Conservation (phyloP, 768 basidiomycete genomes). For the Trametopsis cervina region DNA sequence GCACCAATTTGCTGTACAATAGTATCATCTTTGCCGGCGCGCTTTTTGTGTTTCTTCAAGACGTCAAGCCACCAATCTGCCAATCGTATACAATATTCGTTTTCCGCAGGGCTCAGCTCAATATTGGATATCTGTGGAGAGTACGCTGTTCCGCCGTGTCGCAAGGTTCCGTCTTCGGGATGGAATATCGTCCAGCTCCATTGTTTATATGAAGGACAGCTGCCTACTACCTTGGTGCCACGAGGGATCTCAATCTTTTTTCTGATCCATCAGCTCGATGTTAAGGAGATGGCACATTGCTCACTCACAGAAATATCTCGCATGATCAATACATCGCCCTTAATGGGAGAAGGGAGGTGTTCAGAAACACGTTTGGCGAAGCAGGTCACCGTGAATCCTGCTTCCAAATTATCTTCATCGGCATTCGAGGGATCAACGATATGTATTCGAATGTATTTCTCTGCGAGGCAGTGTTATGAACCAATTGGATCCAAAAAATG, state of each 20-base stretch:
- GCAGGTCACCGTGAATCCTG: slow-evolving; percentile 31
- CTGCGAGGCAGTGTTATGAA: slow-evolving; percentile 25
- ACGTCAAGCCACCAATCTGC: slow-evolving; percentile 24
- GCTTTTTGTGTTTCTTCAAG: slow-evolving; percentile 1
- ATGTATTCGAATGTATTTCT: slow-evolving; percentile 36
- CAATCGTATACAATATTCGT: slow-evolving; percentile 17
- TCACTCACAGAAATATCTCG: slow-evolving; percentile 13
- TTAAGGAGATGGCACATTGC: background rate
- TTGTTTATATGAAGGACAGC: slow-evolving; percentile 37
- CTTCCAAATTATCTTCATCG: slow-evolving; percentile 25
- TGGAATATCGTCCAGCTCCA: slow-evolving; percentile 53
- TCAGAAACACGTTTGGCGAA: slow-evolving; percentile 40
- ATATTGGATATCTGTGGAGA: slow-evolving; percentile 1
- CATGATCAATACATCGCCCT: slow-evolving; percentile 36
- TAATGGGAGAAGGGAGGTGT: slow-evolving; percentile 43
- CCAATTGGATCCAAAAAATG: background rate
- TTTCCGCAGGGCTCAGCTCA: slow-evolving; percentile 14
- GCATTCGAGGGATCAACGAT: slow-evolving; percentile 48
- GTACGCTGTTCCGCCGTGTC: slow-evolving; percentile 24
- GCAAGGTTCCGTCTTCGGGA: slow-evolving; percentile 29
- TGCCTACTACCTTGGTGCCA: slow-evolving; percentile 25
- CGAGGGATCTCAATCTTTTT: slow-evolving; percentile 29
- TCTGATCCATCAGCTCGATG: background rate
- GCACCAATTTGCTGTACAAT: slow-evolving; percentile 10
- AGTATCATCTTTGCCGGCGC: background rate